phyloP scores from a whole-genome alignment of 2,329 filamentous ascomycete species.

The Sporothrix protearum region DNA sequence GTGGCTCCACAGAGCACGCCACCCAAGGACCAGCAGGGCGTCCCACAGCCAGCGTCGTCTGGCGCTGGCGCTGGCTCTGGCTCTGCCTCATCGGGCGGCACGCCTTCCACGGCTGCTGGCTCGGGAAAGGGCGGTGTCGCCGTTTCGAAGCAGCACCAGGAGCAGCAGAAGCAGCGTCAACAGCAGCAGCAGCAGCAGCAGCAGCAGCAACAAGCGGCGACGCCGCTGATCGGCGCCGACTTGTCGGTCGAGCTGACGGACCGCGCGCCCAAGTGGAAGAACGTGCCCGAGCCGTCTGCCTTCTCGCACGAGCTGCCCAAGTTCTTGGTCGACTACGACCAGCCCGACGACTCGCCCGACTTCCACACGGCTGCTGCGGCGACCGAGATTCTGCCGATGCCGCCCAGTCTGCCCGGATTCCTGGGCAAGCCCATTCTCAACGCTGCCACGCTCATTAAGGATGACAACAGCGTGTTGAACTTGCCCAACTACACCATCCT shows the following conservation, averaged over 20 bases:
- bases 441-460: slow-evolving; percentile 85
- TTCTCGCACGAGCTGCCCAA: slow-evolving; percentile 75
- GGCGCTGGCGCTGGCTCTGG: slow-evolving; percentile 31
- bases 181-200: not conserved
- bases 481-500: slow-evolving; percentile 97
- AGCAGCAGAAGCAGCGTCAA: slow-evolving; percentile 3
- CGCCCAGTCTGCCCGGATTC: slow-evolving; percentile 84
- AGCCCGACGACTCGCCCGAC: slow-evolving; percentile 69
- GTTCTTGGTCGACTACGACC: slow-evolving; percentile 83
- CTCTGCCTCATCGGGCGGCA: slow-evolving; percentile 23
- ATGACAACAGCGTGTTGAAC: slow-evolving; percentile 94
- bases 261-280: slow-evolving; percentile 51
- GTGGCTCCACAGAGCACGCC: slow-evolving; percentile 72
- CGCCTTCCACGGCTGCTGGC: slow-evolving; percentile 30
- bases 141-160: slow-evolving; percentile 29
- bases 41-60: not conserved
- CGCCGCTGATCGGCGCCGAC: slow-evolving; percentile 1
- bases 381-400: slow-evolving; percentile 74
- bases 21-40: slow-evolving; percentile 27
- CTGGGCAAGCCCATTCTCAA: slow-evolving; percentile 93
- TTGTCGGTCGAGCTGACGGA: slow-evolving; percentile 24
- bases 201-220: not conserved
- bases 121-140: slow-evolving; percentile 28
- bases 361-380: slow-evolving; percentile 73
- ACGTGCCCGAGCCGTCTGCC: slow-evolving; percentile 51